phyloP scores from a whole-genome alignment of 495 filamentous ascomycete genomes.

The Penicillium ucsense region DNA sequence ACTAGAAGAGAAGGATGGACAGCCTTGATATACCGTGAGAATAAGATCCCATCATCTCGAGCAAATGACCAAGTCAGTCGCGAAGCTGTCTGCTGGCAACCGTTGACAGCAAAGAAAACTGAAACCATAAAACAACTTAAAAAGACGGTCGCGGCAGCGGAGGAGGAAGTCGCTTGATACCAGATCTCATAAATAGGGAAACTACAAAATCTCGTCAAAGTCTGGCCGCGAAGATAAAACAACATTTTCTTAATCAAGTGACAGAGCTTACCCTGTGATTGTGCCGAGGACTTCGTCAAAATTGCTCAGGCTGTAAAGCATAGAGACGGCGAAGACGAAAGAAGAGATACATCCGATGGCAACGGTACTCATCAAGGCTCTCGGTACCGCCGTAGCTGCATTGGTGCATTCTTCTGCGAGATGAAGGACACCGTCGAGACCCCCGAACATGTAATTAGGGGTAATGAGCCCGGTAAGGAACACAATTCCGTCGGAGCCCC shows the following conservation, averaged over 20 bases:
- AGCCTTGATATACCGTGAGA: conserved; percentile 8
- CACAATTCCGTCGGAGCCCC: conserved; percentile 17
- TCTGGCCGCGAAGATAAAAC: too few species aligned
- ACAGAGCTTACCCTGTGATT: conserved; percentile 13
- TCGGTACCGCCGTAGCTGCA: conserved; percentile 15
- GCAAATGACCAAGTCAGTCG: conserved; percentile 33
- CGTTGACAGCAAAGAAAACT: conserved; percentile 18
- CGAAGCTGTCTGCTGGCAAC: conserved; percentile 24
- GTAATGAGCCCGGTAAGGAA: conserved; percentile 23
- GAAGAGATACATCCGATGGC: conserved; percentile 20
- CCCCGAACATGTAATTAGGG: conserved; percentile 20
- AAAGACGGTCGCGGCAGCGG: conserved; percentile 19
- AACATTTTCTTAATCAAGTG: conserved; percentile 1
- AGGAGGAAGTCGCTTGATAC: conserved; percentile 17
- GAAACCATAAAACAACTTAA: conserved; percentile 14
- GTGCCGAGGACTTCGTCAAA: conserved; percentile 9
- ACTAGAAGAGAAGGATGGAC: conserved; percentile 9
- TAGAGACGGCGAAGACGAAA: conserved; percentile 19
- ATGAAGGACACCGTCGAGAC: conserved; percentile 27
- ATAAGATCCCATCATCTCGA: conserved; percentile 20
- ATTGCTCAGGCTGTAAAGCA: conserved; percentile 20
- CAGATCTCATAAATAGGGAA: conserved; percentile 18
- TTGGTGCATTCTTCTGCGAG: conserved; percentile 24
- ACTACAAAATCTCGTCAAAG: conserved; percentile 13
- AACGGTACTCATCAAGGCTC: conserved; percentile 18